phyloP scores from a whole-genome alignment of 768 basidiomycete genomes.

The Trametopsis cervina region DNA sequence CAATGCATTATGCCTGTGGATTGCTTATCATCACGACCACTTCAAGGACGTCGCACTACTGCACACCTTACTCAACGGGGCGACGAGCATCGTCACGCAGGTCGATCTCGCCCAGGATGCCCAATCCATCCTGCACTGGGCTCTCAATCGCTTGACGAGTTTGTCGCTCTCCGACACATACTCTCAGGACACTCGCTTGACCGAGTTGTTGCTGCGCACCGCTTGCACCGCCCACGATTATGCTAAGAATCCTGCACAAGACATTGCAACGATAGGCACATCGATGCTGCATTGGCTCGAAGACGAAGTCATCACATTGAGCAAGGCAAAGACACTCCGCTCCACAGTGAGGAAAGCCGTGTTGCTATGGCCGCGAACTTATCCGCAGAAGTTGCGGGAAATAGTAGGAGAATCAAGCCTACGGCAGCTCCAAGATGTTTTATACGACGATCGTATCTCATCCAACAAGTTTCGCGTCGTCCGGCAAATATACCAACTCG shows the following conservation, averaged over 20 bases:
- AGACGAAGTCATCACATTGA: slow-evolving; percentile 37
- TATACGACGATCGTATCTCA: slow-evolving; percentile 52
- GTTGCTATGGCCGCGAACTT: slow-evolving; percentile 70
- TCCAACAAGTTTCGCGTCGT: slow-evolving; percentile 77
- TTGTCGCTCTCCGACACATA: slow-evolving; percentile 34
- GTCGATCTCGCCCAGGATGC: slow-evolving; percentile 59
- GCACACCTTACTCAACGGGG: slow-evolving; percentile 60
- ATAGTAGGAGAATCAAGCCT: slow-evolving; percentile 40
- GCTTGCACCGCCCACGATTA: slow-evolving; percentile 55
- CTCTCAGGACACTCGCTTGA: slow-evolving; percentile 43
- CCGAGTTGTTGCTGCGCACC: slow-evolving; percentile 66
- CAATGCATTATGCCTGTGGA: slow-evolving; percentile 67
- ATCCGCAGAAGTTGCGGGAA: slow-evolving; percentile 38
- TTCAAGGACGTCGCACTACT: slow-evolving; percentile 57
- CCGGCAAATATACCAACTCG: slow-evolving; percentile 50
- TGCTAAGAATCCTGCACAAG: slow-evolving; percentile 26
- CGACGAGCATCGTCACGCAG: slow-evolving; percentile 58
- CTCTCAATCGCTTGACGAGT: slow-evolving; percentile 30
- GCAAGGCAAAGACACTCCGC: slow-evolving; percentile 30
- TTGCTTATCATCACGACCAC: slow-evolving; percentile 50
- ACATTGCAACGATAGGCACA: slow-evolving; percentile 30
- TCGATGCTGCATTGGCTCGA: slow-evolving; percentile 63
- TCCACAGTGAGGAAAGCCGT: slow-evolving; percentile 48
- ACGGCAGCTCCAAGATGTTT: slow-evolving; percentile 42
- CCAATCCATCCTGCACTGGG: slow-evolving; percentile 78